Base-by-base conservation (phyloP, 83 land plant genomes). In the Diphasiastrum complanatum region DNA sequence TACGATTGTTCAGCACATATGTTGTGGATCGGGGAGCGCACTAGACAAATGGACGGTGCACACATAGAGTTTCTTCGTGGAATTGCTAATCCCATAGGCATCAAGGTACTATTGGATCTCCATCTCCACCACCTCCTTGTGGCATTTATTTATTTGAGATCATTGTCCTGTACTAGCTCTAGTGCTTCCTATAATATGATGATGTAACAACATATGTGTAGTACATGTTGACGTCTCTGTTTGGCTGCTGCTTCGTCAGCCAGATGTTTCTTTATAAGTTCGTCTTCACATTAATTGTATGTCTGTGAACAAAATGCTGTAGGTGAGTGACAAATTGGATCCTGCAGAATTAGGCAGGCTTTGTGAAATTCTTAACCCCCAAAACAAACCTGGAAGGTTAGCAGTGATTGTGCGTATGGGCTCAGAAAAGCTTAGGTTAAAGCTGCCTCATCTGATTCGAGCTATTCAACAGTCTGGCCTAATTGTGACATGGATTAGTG, bases 1-100 rank as follows among this genome's bases (percentile, higher is more conserved):
- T 55, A 55, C 34, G 59, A 32, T 19, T 55, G 59, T 35, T 55
- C 59, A 6, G 59, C 59, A 1, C 59, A 55, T 32, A 55, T 55
- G 59, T 12, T 55, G 34, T 55, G 59, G 59, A 10, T 55, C 31
- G 59, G 59, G 11, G 59, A 55, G 35, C 34, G 59, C 11, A 55
- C 59, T 6, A 10, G 59, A 19, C 59, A 55, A 19, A 31, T 55
- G 11, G 59, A 55, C 19, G 59, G 59, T 26, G 59, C 59, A 27
- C 59, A 55, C 34, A 11, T 55, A 6, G 59, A 55, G 34, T 55
- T 55, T 30, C 34, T 55, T 11, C 34, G 59, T 20, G 59, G 59
- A 10, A 35, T 55, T 26, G 59, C 38, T 11, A 55, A 55, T 32
- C 59, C 59, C 0, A 55, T 55, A 27, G 59, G 59, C 31, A 35